These are phyloP conservation scores for Fusarium sulawesiense DNA, from an alignment of 2,329 filamentous ascomycete species.

Conservation along the genomic window DNA sequence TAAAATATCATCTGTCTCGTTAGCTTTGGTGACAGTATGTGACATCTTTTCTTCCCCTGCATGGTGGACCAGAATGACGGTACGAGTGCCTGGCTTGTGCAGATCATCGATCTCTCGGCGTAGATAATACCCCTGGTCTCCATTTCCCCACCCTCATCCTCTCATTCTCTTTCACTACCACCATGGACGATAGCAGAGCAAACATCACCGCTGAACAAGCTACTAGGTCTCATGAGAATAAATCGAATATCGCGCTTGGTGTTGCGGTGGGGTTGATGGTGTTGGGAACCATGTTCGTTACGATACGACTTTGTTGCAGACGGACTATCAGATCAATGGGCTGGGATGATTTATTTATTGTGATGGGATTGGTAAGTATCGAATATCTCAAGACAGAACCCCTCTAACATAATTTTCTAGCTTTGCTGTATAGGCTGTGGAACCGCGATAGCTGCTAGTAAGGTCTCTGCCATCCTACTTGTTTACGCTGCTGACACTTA, in stretches of 20 bases:
- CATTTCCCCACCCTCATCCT: rapidly evolving
- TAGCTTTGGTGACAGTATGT: rapidly evolving
- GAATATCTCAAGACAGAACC: too few relatives aligned
- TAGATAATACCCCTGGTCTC: neutral
- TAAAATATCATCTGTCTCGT: too few relatives aligned
- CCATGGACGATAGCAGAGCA: neutral
- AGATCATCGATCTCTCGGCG: neutral
- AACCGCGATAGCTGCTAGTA: slow-evolving; percentile 24
- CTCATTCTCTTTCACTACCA: too few relatives aligned
- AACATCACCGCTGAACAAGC: neutral
- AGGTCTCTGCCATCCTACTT: too few relatives aligned
- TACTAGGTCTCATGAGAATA: neutral
- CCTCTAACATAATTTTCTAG: too few relatives aligned
- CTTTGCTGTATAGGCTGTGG: slow-evolving; percentile 19
- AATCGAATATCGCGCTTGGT: neutral
- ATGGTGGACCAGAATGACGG: neutral
- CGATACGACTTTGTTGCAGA: slow-evolving; percentile 27
- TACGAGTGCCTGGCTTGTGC: neutral
- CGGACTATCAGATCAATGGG: slow-evolving; percentile 5
- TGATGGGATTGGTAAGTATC: slow-evolving; percentile 14
- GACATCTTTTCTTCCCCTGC: neutral
- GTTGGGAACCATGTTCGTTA: slow-evolving; percentile 16
- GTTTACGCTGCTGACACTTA: too few relatives aligned
- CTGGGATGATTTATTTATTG: slow-evolving; percentile 14
- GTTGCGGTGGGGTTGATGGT: slow-evolving; percentile 5